Conservation (phyloP, 2,329 filamentous ascomycete species). For the Paraphaeosphaeria minitans region DNA sequence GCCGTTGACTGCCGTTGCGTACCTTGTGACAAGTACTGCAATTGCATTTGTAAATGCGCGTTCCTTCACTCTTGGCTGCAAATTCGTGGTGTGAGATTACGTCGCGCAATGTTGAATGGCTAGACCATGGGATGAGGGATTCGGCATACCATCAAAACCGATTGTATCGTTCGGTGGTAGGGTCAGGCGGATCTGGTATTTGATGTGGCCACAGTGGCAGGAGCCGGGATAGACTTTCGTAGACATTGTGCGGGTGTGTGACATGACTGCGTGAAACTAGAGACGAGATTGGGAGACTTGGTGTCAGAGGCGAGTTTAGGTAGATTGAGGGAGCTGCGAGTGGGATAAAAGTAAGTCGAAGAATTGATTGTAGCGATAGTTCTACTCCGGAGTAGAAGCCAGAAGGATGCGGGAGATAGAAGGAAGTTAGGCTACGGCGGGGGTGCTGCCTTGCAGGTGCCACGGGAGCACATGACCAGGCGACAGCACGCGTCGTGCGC, state of each 20-base stretch:
- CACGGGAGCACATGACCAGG: not conserved
- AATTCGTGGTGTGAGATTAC: not conserved
- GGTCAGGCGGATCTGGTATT: conserved; percentile 52
- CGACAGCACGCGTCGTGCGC: conserved; percentile 2
- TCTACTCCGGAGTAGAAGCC: not conserved
- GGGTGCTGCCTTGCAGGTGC: not conserved
- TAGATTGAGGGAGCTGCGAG: not conserved
- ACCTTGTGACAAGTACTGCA: conserved; percentile 57
- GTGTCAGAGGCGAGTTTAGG: not conserved
- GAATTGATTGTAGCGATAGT: not conserved
- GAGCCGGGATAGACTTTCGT: conserved; percentile 46
- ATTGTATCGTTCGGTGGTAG: conserved; percentile 43
- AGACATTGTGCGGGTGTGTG: conserved; percentile 21
- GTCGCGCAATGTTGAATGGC: conserved; percentile 2
- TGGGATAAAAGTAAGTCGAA: not conserved
- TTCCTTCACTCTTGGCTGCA: conserved; percentile 18
- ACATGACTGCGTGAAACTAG: not conserved
- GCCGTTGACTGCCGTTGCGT: not conserved
- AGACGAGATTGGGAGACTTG: not conserved
- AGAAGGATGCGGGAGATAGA: not conserved
- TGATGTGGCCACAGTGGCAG: conserved; percentile 54
- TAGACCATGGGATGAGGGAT: not conserved
- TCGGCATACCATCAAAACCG: conserved; percentile 1
- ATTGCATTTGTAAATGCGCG: conserved; percentile 53
- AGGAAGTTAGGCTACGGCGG: not conserved